Evolutionary conservation across 2,329 filamentous ascomycete species (phyloP), one percentile per base, ranked within the genome.

Genomic region (Lachnellula suecica): DNA sequence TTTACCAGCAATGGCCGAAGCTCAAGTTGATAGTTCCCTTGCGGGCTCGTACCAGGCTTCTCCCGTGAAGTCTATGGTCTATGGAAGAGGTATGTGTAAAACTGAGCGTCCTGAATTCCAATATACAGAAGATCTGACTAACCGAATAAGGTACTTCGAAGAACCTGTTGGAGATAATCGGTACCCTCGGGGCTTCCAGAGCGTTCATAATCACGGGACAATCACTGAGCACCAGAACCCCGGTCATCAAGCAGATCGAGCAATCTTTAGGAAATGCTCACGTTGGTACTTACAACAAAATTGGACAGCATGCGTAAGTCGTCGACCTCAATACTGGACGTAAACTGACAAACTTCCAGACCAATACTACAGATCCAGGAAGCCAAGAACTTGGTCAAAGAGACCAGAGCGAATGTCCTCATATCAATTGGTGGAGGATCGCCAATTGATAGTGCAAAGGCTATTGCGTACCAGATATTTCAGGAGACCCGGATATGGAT

Each of bases 171-270:
- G 51, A 48, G 15, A 53, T 57, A 9, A 53, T 57, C 15, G 20
- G 22, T 2, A 61, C 54, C 11, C 46, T 61, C 13, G 54, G 56
- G 24, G 63, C 61, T 3, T 79, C 77, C 47, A 80, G 79, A 67
- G 79, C 79, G 1, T 82, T 82, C 66, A 78, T 83, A 60, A 74
- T 83, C 41, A 82, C 79, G 1, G 78, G 79, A 22, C 70, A 66
- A 38, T 81, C 79, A 0, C 71, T 83, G 6, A 75, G 77, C 6
- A 77, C 65, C 38, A 82, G 81, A 59, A 82, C 79, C 0, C 68
- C 72, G 0, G 68, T 83, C 7, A 72, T 83, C 56, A 71, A 74
- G 49, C 68, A 77, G 44, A 71, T 82, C 15, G 78, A 82, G 66
- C 57, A 70, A 10, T 66, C 78, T 1, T 68, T 83, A 0, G 73